These are phyloP conservation scores for Asclepias syriaca DNA, from an alignment of 257 asterid species.

Conservation along the genomic window DNA sequence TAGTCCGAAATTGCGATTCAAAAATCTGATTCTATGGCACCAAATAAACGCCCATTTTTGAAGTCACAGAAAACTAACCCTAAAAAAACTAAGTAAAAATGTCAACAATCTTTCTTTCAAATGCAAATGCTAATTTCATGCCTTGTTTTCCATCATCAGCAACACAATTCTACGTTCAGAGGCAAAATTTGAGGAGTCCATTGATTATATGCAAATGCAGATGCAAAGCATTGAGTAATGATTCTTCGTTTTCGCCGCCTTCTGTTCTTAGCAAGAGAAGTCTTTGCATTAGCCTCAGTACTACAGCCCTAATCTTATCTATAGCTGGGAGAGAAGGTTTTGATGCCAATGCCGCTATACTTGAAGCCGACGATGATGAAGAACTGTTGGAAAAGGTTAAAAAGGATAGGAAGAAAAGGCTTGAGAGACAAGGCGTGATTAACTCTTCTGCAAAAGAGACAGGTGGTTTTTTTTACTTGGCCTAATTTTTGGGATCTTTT, in stretches of 20 bases:
- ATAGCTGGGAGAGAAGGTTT: constrained; percentile 21
- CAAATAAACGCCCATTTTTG: constrained; percentile 15
- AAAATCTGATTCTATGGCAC: constrained; percentile 42
- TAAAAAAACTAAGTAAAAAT: constrained; percentile 22
- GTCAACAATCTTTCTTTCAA: constrained; percentile 63
- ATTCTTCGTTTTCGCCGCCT: constrained; percentile 18
- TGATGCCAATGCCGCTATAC: constrained; percentile 69
- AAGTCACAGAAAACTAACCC: not conserved
- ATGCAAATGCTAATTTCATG: constrained; percentile 36
- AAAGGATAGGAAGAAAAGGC: constrained; percentile 80
- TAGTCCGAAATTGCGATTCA: constrained; percentile 31
- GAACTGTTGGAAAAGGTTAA: constrained; percentile 88
- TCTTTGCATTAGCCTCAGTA: constrained; percentile 33
- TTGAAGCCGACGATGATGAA: constrained; percentile 86
- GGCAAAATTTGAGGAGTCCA: constrained; percentile 20
- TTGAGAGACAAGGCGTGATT: constrained; percentile 60
- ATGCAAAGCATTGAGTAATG: constrained; percentile 26
- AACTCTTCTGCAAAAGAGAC: constrained; percentile 57
- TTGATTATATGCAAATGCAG: constrained; percentile 27
- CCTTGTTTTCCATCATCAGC: constrained; percentile 32
- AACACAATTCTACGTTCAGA: constrained; percentile 11
- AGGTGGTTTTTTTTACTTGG: constrained; percentile 29
- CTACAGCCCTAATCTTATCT: constrained; percentile 32
- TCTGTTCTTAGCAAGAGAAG: constrained; percentile 39
- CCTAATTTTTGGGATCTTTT: not conserved